phyloP scores from a whole-genome alignment of 2,329 filamentous ascomycete genomes.

The Sclerotiophoma versabilis region DNA sequence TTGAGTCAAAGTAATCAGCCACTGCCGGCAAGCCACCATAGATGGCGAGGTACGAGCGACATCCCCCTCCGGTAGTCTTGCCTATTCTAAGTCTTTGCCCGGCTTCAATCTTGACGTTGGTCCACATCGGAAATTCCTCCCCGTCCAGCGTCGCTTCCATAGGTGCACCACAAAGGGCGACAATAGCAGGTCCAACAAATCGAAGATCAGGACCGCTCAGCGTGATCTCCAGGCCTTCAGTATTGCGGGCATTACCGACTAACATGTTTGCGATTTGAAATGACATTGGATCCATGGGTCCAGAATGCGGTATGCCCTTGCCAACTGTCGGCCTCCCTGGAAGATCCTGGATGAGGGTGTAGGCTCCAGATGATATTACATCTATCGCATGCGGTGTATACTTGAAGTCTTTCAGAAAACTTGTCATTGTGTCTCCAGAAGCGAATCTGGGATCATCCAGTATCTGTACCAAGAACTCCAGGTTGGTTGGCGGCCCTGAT shows the following conservation, averaged over 20 bases:
- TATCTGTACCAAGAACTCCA: constrained; percentile 63
- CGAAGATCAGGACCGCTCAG: constrained; percentile 65
- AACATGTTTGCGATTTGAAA: constrained; percentile 66
- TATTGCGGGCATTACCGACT: constrained; percentile 61
- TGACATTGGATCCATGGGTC: constrained; percentile 68
- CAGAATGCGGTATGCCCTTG: constrained; percentile 65
- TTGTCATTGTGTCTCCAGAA: constrained; percentile 63
- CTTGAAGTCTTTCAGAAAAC: constrained; percentile 60
- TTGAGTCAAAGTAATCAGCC: constrained; percentile 65
- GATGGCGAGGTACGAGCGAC: constrained; percentile 66
- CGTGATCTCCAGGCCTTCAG: constrained; percentile 67
- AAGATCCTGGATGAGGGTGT: constrained; percentile 66
- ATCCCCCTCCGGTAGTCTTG: constrained; percentile 60
- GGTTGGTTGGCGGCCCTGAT: constrained; percentile 63
- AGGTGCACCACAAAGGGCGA: constrained; percentile 64
- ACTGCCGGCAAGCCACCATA: constrained; percentile 62
- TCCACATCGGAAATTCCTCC: constrained; percentile 61
- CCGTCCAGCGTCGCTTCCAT: constrained; percentile 62
- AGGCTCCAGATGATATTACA: constrained; percentile 63
- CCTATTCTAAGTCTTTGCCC: constrained; percentile 64
- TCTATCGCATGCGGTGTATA: constrained; percentile 62
- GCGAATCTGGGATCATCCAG: constrained; percentile 56
- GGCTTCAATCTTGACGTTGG: constrained; percentile 57
- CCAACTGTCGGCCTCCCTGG: constrained; percentile 64
- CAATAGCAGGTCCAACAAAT: constrained; percentile 62